Evolutionary conservation across 2,329 filamentous ascomycete genomes (phyloP).

Genomic region (Fusarium pseudograminearum): DNA sequence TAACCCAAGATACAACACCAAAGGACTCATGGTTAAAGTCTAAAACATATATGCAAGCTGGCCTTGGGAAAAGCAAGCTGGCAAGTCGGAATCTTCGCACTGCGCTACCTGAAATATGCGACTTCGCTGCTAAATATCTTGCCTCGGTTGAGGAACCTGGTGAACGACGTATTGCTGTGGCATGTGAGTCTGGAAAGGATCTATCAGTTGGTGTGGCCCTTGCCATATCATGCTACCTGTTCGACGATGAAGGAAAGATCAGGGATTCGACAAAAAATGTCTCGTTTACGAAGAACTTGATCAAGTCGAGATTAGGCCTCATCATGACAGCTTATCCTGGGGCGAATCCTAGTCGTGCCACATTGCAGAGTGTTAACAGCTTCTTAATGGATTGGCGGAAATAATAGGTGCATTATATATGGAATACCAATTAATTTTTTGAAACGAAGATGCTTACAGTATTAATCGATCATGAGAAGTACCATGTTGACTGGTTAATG

Average conservation of each 20-base stretch:
- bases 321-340: conserved; percentile 83
- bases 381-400: conserved; percentile 77
- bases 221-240: conserved; percentile 79
- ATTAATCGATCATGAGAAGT: background rate
- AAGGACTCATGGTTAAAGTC: conserved; percentile 57
- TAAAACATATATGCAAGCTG: conserved; percentile 64
- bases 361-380: conserved; percentile 90
- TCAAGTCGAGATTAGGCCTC: conserved; percentile 82
- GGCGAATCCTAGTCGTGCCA: conserved; percentile 85
- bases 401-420: conserved; percentile 20
- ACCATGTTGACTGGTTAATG: background rate
- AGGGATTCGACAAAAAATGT: conserved; percentile 42
- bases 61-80: conserved; percentile 77
- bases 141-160: background rate
- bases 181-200: conserved; percentile 83
- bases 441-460: background rate
- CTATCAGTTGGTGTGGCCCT: conserved; percentile 82
- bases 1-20: conserved; percentile 59
- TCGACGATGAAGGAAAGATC: conserved; percentile 70
- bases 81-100: conserved; percentile 86
- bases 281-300: conserved; percentile 76
- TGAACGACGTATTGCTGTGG: conserved; percentile 63
- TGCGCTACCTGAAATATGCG: conserved; percentile 72
- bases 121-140: conserved; percentile 63
- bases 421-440: background rate